Percentiles rank a stretch among this genome's conserved stretches.
phyloP scores from a whole-genome alignment of 306 rosid genomes.

The Trifolium fragiferum region DNA sequence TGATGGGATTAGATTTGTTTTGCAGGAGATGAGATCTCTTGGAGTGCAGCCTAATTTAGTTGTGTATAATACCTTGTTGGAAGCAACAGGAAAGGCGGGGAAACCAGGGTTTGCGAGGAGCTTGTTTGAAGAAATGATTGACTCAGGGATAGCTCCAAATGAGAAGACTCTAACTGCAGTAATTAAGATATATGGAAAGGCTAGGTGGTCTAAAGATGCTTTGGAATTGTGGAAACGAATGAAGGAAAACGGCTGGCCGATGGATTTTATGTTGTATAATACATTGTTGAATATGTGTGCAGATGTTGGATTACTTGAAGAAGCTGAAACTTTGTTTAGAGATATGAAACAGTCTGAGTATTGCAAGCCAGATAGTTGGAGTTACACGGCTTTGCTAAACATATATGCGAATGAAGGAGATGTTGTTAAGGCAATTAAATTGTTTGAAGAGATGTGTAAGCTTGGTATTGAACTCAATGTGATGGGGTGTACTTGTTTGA shows the following conservation, averaged over 20 bases:
- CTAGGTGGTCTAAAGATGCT: constrained; percentile 89
- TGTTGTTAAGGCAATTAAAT: constrained; percentile 66
- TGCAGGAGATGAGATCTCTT: constrained; percentile 83
- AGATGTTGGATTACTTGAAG: constrained; percentile 83
- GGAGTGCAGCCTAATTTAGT: constrained; percentile 84
- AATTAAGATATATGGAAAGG: constrained; percentile 91
- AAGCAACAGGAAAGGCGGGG: constrained; percentile 95
- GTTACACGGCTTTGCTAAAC: constrained; percentile 95
- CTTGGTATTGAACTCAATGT: constrained; percentile 72
- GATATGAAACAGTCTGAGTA: constrained; percentile 76
- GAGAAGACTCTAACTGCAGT: constrained; percentile 86
- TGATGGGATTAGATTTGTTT: constrained; percentile 85
- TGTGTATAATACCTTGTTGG: constrained; percentile 90
- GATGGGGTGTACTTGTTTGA: constrained; percentile 94
- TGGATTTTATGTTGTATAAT: constrained; percentile 85
- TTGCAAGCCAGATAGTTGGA: constrained; percentile 77
- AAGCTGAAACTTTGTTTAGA: constrained; percentile 78
- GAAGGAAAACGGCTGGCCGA: constrained; percentile 76
- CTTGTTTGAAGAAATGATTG: constrained; percentile 86
- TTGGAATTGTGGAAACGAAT: constrained; percentile 81
- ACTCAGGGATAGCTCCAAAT: constrained; percentile 68
- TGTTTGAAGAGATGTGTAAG: constrained; percentile 81
- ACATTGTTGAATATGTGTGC: constrained; percentile 97
- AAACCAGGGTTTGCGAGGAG: constrained; percentile 90
- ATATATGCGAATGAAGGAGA: constrained; percentile 84